Evolutionary conservation across 208 protist genomes (phyloP).

Genomic region (Acanthamoeba triangularis): DNA sequence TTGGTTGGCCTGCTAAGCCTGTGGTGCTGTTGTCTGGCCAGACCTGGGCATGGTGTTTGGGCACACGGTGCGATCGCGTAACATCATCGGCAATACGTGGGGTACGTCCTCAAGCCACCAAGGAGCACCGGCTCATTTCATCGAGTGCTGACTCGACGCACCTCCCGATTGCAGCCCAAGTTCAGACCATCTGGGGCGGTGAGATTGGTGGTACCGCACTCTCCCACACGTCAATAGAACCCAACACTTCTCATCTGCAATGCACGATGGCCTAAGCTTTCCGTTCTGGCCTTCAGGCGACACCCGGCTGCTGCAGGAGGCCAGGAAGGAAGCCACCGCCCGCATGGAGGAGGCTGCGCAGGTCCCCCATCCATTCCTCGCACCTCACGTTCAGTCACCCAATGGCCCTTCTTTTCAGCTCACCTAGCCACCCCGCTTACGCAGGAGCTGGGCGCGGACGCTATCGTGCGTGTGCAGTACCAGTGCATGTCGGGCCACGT

Average conservation of each 20-base stretch:
- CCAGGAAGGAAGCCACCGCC: slow-evolving; percentile 44
- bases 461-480: slow-evolving; percentile 53
- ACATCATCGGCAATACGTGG: background rate
- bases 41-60: slow-evolving; percentile 66
- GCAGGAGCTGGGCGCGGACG: slow-evolving; percentile 54
- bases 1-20: background rate
- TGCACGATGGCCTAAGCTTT: too few species aligned
- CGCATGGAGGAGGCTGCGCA: background rate
- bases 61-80: slow-evolving; percentile 20
- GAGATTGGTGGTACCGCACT: slow-evolving; percentile 19
- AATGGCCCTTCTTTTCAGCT: background rate
- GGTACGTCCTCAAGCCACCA: background rate
- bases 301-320: slow-evolving; percentile 49
- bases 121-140: background rate
- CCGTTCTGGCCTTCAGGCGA: background rate
- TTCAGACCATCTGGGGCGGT: slow-evolving; percentile 6
- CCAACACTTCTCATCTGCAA: too few species aligned
- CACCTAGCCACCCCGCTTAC: background rate
- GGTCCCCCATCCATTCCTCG: background rate
- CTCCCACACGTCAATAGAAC: background rate
- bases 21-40: background rate
- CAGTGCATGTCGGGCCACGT: slow-evolving; percentile 23
- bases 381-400: background rate
- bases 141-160: background rate
- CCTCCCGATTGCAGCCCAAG: background rate